Percentiles rank a stretch among this genome's conserved stretches.
These are phyloP conservation scores for Fusarium phyllophilum DNA, from an alignment of 2,329 filamentous ascomycete species.

Conservation along the genomic window DNA sequence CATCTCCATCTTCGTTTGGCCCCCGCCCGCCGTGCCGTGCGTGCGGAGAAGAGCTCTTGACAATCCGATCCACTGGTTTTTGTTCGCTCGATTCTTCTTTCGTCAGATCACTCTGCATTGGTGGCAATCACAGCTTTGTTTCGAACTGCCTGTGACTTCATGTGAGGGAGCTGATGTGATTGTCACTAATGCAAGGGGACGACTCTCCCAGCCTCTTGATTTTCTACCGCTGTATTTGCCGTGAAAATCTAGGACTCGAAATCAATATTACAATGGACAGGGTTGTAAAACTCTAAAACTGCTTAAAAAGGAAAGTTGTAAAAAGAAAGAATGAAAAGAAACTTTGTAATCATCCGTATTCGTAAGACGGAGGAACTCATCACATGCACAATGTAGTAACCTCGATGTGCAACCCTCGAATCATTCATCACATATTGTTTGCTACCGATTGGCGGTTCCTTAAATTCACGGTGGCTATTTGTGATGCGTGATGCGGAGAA, in stretches of 20 bases:
- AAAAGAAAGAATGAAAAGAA: constrained; percentile 19
- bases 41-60: constrained; percentile 41
- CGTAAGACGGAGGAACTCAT: constrained; percentile 32
- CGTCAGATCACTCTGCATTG: constrained; percentile 22
- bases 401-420: constrained; percentile 12
- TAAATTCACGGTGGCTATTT: constrained; percentile 29
- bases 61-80: constrained; percentile 36
- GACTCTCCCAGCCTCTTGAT: constrained; percentile 7
- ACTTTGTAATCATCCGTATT: constrained; percentile 24
- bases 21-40: constrained; percentile 31
- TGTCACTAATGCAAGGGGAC: constrained; percentile 36
- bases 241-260: constrained; percentile 6
- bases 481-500: constrained; percentile 31
- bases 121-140: constrained; percentile 12
- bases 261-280: constrained; percentile 7
- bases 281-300: constrained; percentile 17
- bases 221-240: background rate
- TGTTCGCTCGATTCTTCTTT: constrained; percentile 7
- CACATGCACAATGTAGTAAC: constrained; percentile 13
- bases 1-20: constrained; percentile 32
- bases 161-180: constrained; percentile 20
- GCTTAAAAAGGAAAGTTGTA: constrained; percentile 24
- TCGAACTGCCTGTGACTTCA: background rate
- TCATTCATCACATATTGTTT: background rate
- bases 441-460: constrained; percentile 23